These are phyloP conservation scores for Mycena sanguinolenta DNA, from an alignment of 768 basidiomycete species.

Conservation along the genomic window DNA sequence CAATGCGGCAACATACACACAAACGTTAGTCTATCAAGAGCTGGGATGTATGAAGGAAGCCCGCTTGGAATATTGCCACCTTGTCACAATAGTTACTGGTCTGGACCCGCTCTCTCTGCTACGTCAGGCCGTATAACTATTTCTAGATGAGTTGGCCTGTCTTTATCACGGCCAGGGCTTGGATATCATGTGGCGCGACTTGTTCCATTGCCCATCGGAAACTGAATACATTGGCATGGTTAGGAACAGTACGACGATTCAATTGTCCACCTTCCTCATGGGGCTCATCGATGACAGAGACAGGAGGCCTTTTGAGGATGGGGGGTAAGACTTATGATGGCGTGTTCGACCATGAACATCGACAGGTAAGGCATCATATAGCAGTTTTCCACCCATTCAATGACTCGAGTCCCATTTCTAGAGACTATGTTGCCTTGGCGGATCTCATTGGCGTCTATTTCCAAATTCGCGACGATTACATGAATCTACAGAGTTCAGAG, in stretches of 20 bases:
- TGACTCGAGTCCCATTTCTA: background rate
- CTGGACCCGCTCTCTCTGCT: background rate
- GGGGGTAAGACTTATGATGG: background rate
- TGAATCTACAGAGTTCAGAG: background rate
- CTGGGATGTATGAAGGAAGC: background rate
- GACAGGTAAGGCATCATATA: background rate
- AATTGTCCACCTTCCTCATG: background rate
- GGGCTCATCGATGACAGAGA: background rate
- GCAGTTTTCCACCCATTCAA: background rate
- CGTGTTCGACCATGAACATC: background rate
- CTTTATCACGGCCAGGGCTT: background rate
- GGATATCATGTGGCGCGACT: conserved; percentile 9
- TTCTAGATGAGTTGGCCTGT: background rate
- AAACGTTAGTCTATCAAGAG: background rate
- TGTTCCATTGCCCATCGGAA: conserved; percentile 1
- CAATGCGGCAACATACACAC: background rate
- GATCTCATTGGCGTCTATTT: background rate
- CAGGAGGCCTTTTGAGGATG: conserved; percentile 5
- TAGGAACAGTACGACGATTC: background rate
- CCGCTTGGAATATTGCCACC: background rate
- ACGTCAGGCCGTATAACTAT: no score
- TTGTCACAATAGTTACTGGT: background rate
- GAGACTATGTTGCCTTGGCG: background rate
- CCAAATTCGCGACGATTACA: background rate
- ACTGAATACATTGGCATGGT: background rate